phyloP scores from a whole-genome alignment of 1,284 basidiomycete species.

The Melampsora larici-populina region DNA sequence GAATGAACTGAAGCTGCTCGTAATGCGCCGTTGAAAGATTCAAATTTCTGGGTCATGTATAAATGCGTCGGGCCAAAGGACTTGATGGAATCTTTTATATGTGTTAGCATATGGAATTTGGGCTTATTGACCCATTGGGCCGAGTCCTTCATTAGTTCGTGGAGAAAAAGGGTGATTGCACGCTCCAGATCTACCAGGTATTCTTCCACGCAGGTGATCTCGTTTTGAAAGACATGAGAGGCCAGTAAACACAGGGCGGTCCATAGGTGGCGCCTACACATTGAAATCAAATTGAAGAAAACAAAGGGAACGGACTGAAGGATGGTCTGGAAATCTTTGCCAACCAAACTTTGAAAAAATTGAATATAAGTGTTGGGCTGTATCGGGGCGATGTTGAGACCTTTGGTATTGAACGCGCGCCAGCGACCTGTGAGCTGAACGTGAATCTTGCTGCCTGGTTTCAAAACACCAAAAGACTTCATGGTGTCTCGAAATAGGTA shows the following conservation, averaged over 20 bases:
- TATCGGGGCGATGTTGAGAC: no score
- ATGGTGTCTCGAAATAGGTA: no score
- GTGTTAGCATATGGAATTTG: slow-evolving; percentile 41
- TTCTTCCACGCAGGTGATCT: slow-evolving; percentile 52
- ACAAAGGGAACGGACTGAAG: slow-evolving; percentile 56
- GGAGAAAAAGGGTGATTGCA: background rate
- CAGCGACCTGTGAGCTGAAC: no score
- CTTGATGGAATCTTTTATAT: slow-evolving; percentile 46
- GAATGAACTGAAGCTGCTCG: background rate
- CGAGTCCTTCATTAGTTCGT: background rate
- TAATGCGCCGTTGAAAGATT: background rate
- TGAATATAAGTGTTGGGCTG: slow-evolving; percentile 47
- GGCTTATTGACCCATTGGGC: slow-evolving; percentile 52
- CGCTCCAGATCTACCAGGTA: slow-evolving; percentile 49
- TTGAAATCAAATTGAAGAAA: slow-evolving; percentile 51
- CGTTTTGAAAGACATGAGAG: slow-evolving; percentile 53
- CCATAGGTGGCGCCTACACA: slow-evolving; percentile 42
- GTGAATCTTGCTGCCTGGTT: no score
- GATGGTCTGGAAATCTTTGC: slow-evolving; percentile 54
- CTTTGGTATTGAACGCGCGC: no score
- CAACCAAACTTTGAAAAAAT: slow-evolving; percentile 53
- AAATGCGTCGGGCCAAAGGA: background rate
- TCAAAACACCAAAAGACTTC: no score
- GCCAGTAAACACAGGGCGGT: no score
- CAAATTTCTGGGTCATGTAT: background rate